Percentiles rank a stretch among this genome's conserved stretches.
These are phyloP conservation scores for Monilinia laxa DNA, from an alignment of 2,329 filamentous ascomycete species.

Conservation along the genomic window DNA sequence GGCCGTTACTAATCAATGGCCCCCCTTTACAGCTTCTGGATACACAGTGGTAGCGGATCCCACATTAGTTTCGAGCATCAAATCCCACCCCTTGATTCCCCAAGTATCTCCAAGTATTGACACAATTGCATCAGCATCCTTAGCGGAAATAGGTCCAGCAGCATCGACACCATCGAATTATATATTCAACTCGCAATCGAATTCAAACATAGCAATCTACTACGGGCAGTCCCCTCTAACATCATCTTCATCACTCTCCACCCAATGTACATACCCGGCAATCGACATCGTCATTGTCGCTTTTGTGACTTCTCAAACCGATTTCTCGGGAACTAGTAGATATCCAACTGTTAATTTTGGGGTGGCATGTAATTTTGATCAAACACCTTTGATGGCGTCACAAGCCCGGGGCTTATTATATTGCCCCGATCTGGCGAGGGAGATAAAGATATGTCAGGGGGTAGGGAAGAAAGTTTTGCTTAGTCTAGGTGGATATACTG, in stretches of 20 bases:
- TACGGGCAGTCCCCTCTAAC: conserved; percentile 38
- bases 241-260: conserved; percentile 35
- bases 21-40: too few relatives aligned
- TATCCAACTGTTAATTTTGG: conserved; percentile 38
- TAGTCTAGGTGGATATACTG: conserved; percentile 41
- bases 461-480: conserved; percentile 45
- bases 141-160: not conserved
- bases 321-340: conserved; percentile 9
- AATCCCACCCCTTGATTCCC: not conserved
- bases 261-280: conserved; percentile 39
- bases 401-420: conserved; percentile 43
- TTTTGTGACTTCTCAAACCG: conserved; percentile 29
- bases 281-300: conserved; percentile 43
- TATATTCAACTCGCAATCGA: conserved; percentile 35
- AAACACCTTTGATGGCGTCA: conserved; percentile 39
- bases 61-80: not conserved
- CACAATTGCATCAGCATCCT: not conserved
- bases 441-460: conserved; percentile 41
- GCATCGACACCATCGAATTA: conserved; percentile 24
- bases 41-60: too few relatives aligned
- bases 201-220: conserved; percentile 41
- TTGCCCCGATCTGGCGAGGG: conserved; percentile 42
- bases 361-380: conserved; percentile 39
- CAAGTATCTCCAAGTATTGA: not conserved
- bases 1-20: too few relatives aligned